phyloP scores from a whole-genome alignment of 345 rosid species.

The thale cress (Arabidopsis thaliana) region TAIR10.1 NC_003070.9:23336501-23337000 shows the following conservation, averaged over 20 bases:
- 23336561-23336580: neutral
- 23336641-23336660: slow-evolving; percentile 29
- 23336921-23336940: slow-evolving; percentile 29
- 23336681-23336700: slow-evolving; percentile 41
- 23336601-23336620: neutral
- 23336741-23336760: slow-evolving; percentile 22
- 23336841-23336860: neutral
- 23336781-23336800: slow-evolving; percentile 41
- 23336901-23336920: slow-evolving; percentile 31
- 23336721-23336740: slow-evolving; percentile 39
- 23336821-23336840: slow-evolving; percentile 17
- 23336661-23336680: slow-evolving; percentile 33
- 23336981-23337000: neutral
- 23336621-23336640: too few species aligned
- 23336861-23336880: slow-evolving; percentile 9
- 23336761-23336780: slow-evolving; percentile 27
- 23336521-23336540: neutral
- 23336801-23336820: slow-evolving; percentile 43
- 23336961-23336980: slow-evolving; percentile 14
- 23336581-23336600: slow-evolving; percentile 3
- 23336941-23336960: slow-evolving; percentile 26
- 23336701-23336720: slow-evolving; percentile 48
- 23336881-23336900: slow-evolving; percentile 2
- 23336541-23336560: slow-evolving; percentile 5
- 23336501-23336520: slow-evolving; percentile 35